phyloP scores from a whole-genome alignment of 2,329 filamentous ascomycete genomes.

The Apiospora kogelbergensis region DNA sequence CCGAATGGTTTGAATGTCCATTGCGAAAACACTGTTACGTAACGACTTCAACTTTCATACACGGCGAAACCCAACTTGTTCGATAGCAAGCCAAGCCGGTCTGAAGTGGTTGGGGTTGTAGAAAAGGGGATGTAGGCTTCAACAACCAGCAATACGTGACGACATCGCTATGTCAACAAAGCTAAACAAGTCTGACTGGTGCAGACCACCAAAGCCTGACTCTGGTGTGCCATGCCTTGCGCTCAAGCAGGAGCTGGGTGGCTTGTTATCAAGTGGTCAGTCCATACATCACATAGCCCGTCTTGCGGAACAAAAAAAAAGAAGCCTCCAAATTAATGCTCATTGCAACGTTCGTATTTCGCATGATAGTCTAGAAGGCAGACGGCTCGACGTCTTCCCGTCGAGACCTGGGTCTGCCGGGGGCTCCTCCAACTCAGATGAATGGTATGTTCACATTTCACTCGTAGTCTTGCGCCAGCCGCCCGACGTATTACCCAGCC shows the following conservation, averaged over 20 bases:
- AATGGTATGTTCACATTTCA: conserved; percentile 7
- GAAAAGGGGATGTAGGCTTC: background rate
- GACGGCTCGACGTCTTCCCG: conserved; percentile 1
- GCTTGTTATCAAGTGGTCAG: background rate
- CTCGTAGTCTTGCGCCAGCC: conserved; percentile 3
- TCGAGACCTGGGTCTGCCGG: conserved; percentile 4
- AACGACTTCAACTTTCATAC: background rate
- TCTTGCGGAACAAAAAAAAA: background rate
- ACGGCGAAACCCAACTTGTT: background rate
- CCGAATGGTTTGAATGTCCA: background rate
- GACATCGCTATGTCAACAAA: background rate
- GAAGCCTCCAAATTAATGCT: background rate
- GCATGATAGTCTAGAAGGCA: conserved; percentile 3
- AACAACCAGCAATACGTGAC: background rate
- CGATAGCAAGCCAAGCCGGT: background rate
- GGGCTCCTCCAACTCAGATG: conserved; percentile 1
- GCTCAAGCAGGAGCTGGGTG: background rate
- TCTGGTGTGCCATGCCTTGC: background rate
- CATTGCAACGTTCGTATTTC: conserved; percentile 7
- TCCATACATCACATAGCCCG: background rate
- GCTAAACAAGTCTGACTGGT: background rate
- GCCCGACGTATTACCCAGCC: conserved; percentile 9
- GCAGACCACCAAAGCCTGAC: background rate
- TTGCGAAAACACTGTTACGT: background rate
- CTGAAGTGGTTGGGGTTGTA: background rate